These are phyloP conservation scores for Drechslerella dactyloides DNA, from an alignment of 2,329 filamentous ascomycete species.

Conservation along the genomic window DNA sequence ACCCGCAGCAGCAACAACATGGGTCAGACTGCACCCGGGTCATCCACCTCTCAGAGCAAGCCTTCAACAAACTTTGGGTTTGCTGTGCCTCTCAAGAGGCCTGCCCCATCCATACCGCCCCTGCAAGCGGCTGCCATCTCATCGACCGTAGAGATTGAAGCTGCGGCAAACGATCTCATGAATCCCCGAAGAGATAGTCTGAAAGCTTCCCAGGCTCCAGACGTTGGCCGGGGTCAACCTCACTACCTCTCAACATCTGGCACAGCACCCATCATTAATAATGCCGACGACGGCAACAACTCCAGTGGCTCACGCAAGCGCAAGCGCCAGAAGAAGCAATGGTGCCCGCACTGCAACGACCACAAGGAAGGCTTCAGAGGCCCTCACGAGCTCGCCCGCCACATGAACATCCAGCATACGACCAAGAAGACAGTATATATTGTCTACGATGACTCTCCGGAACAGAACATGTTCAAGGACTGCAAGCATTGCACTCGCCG, in stretches of 20 bases:
- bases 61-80: conserved; percentile 46
- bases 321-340: conserved; percentile 55
- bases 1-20: conserved; percentile 10
- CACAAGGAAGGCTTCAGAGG: conserved; percentile 81
- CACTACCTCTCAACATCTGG: conserved; percentile 7
- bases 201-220: conserved; percentile 3
- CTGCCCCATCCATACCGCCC: conserved; percentile 12
- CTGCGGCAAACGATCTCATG: conserved; percentile 25
- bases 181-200: conserved; percentile 16
- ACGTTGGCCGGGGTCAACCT: neutral
- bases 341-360: conserved; percentile 73
- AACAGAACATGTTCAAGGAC: conserved; percentile 72
- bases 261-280: neutral
- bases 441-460: conserved; percentile 66
- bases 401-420: conserved; percentile 72
- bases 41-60: conserved; percentile 7
- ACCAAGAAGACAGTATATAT: conserved; percentile 67
- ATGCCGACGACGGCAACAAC: conserved; percentile 18
- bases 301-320: conserved; percentile 25
- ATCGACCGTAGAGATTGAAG: conserved; percentile 44
- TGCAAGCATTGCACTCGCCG: conserved; percentile 81
- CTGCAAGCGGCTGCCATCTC: conserved; percentile 46
- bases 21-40: conserved; percentile 9
- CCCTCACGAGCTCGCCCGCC: conserved; percentile 78
- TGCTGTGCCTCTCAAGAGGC: conserved; percentile 25